phyloP scores from a whole-genome alignment of 257 asterid species.

The Plantago major region DNA sequence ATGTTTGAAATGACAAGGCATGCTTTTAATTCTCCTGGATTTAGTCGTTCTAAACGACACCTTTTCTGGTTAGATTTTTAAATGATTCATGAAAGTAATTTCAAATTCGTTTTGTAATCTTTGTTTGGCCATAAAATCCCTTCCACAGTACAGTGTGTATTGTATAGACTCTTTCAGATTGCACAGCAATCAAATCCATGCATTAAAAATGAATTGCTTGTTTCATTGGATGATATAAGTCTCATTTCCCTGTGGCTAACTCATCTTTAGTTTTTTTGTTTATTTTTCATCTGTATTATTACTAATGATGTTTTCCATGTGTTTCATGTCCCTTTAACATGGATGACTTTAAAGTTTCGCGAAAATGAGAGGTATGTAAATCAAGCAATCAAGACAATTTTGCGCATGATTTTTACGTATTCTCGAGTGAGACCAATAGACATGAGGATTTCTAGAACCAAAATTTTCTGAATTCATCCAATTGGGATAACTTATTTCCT shows the following conservation, averaged over 20 bases:
- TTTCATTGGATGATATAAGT: neutral
- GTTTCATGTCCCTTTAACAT: constrained; percentile 24
- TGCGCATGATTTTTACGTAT: neutral
- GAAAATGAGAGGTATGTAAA: constrained; percentile 71
- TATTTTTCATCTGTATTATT: constrained; percentile 10
- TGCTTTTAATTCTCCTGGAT: neutral
- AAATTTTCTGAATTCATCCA: neutral
- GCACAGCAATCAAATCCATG: neutral
- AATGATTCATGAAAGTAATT: neutral
- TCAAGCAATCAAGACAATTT: constrained; percentile 1
- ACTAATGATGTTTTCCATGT: constrained; percentile 31
- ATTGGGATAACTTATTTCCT: constrained; percentile 1
- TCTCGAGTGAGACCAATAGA: no score
- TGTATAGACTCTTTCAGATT: constrained; percentile 9
- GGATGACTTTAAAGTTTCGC: constrained; percentile 59
- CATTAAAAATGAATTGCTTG: neutral
- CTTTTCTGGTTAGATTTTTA: neutral
- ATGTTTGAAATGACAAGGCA: neutral
- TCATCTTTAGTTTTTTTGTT: constrained; percentile 15
- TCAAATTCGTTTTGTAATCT: neutral
- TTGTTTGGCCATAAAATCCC: neutral
- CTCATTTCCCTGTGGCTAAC: neutral
- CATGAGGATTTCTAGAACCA: no score
- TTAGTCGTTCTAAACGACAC: neutral
- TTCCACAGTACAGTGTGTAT: constrained; percentile 14